phyloP scores from a whole-genome alignment of 257 asterid species.

The Nicotiana tomentosiformis region DNA sequence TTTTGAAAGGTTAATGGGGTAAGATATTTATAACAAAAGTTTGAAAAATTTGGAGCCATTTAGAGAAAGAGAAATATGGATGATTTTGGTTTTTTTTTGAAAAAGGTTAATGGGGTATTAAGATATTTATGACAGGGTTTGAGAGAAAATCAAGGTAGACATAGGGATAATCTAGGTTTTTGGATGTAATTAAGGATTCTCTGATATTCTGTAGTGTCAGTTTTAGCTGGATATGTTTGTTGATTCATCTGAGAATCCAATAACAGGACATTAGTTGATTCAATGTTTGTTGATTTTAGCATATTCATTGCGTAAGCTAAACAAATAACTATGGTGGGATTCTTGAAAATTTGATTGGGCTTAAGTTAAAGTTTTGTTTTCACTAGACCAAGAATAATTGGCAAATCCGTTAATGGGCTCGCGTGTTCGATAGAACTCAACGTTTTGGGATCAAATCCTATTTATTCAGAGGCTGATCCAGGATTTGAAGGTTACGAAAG shows the following conservation, averaged over 20 bases:
- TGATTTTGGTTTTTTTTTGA: neutral
- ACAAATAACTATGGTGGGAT: neutral
- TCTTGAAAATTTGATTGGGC: neutral
- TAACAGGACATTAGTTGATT: neutral
- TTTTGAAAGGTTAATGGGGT: neutral
- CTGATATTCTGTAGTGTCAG: neutral
- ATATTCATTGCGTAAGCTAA: neutral
- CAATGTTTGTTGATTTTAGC: neutral
- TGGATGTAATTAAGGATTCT: slow-evolving; percentile 16
- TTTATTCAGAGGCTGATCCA: no score
- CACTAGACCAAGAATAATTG: neutral
- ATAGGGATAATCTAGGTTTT: slow-evolving; percentile 27
- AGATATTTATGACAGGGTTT: neutral
- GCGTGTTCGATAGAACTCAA: no score
- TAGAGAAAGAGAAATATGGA: neutral
- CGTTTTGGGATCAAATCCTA: no score
- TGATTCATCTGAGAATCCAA: slow-evolving; percentile 10
- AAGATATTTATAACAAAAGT: neutral
- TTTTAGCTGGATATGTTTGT: slow-evolving; percentile 4
- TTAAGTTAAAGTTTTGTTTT: neutral
- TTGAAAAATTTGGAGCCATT: neutral
- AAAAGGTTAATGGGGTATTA: neutral
- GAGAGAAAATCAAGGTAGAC: slow-evolving; percentile 15
- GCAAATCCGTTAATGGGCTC: no score
- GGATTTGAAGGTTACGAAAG: no score